Percentiles rank a stretch among this genome's conserved stretches.
These are phyloP conservation scores for Taxillus chinensis DNA, from an alignment of 164 flowering plant genomes.

Conservation along the genomic window DNA sequence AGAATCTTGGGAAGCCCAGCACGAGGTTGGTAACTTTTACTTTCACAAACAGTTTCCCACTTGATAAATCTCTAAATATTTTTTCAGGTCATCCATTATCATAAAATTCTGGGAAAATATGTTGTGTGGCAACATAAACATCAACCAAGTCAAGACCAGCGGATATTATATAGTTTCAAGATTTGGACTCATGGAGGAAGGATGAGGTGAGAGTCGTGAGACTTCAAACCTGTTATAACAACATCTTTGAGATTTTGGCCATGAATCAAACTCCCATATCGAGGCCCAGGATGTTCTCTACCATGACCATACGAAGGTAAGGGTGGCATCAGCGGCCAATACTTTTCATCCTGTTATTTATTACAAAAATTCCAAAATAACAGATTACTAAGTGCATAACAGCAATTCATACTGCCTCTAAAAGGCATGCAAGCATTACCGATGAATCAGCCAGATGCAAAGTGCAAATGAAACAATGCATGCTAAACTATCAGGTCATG, in stretches of 20 bases:
- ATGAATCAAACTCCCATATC: conserved; percentile 96
- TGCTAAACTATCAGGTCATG: too few relatives aligned
- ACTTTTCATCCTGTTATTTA: conserved; percentile 64
- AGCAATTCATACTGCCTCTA: not conserved
- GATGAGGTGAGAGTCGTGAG: conserved; percentile 1
- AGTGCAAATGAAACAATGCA: too few relatives aligned
- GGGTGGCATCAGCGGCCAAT: conserved; percentile 94
- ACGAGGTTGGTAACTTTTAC: too few relatives aligned
- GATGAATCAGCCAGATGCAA: too few relatives aligned
- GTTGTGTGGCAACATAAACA: too few relatives aligned
- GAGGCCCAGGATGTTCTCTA: conserved; percentile 89
- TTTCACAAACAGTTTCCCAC: too few relatives aligned
- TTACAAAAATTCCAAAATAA: not conserved
- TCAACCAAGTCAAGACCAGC: not conserved
- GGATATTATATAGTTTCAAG: not conserved
- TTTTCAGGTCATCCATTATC: too few relatives aligned
- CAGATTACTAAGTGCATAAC: not conserved
- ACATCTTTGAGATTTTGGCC: conserved; percentile 95
- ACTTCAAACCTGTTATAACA: conserved; percentile 69
- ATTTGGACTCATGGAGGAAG: not conserved
- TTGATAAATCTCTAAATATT: too few relatives aligned
- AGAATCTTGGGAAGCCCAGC: too few relatives aligned
- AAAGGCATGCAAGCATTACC: not conserved
- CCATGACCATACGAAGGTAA: conserved; percentile 97
- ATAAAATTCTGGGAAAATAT: too few relatives aligned